Percentiles rank a stretch among this genome's conserved stretches.
Conservation (phyloP, 2,329 filamentous ascomycete genomes). For the Didymosphaeria variabile region DNA sequence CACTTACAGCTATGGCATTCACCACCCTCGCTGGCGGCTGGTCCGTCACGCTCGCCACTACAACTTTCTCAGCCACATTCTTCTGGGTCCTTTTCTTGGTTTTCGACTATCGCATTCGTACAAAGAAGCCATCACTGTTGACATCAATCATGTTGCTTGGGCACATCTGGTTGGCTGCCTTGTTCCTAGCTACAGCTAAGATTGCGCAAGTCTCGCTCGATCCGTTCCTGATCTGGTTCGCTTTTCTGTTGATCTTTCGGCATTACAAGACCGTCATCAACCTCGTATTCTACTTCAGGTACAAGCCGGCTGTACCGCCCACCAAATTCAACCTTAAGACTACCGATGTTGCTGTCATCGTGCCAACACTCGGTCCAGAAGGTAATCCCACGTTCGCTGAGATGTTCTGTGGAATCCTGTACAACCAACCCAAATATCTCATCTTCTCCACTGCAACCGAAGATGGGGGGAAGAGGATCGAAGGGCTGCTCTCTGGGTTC, state of each 20-base stretch:
- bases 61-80: background rate
- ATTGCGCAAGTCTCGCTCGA: slow-evolving; percentile 15
- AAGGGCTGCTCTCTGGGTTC: slow-evolving; percentile 4
- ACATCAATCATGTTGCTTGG: slow-evolving; percentile 19
- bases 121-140: slow-evolving; percentile 1
- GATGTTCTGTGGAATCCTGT: slow-evolving; percentile 23
- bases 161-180: slow-evolving; percentile 22
- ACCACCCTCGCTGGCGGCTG: background rate
- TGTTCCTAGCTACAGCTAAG: slow-evolving; percentile 14
- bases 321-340: background rate
- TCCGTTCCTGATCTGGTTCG: slow-evolving; percentile 22
- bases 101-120: background rate
- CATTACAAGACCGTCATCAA: slow-evolving; percentile 31
- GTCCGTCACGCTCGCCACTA: background rate
- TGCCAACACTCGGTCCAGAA: slow-evolving; percentile 29
- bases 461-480: slow-evolving; percentile 10
- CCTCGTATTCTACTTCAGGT: slow-evolving; percentile 29
- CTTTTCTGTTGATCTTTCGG: slow-evolving; percentile 25
- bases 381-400: slow-evolving; percentile 20
- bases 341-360: slow-evolving; percentile 29
- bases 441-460: slow-evolving; percentile 30
- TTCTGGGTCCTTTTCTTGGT: slow-evolving; percentile 9
- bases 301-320: slow-evolving; percentile 16
- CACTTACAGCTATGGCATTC: background rate
- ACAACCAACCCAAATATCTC: slow-evolving; percentile 24